Evolutionary conservation across 345 rosid genomes (phyloP).

Genomic region (Salix caprea): DNA sequence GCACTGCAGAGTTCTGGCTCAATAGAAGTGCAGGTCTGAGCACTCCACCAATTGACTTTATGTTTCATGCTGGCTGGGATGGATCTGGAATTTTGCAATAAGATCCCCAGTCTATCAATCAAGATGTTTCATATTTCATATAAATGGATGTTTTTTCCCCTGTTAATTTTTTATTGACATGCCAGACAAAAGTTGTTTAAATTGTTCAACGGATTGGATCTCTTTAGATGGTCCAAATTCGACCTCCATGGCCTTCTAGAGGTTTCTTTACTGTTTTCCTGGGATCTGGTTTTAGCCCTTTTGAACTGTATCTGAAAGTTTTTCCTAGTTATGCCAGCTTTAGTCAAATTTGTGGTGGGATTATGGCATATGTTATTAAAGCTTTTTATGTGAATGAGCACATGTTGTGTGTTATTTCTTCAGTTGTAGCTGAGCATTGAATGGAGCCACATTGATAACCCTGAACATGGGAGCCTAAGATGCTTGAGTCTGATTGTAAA

Average conservation of each 20-base stretch:
- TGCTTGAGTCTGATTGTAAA: not conserved
- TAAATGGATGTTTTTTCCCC: not conserved
- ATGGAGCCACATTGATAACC: not conserved
- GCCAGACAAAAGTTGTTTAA: not conserved
- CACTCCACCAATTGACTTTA: slow-evolving; percentile 17
- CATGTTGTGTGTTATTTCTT: not conserved
- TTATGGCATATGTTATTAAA: not conserved
- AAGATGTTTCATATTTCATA: not conserved
- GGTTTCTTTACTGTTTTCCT: not conserved
- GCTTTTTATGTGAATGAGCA: not conserved
- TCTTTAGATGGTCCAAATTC: not conserved
- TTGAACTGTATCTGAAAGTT: not conserved
- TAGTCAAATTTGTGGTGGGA: not conserved
- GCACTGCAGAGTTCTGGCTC: slow-evolving; percentile 63
- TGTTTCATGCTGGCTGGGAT: not conserved
- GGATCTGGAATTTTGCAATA: not conserved
- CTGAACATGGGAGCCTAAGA: not conserved
- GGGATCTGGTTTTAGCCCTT: not conserved
- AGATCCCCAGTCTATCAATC: not conserved
- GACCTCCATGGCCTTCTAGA: not conserved
- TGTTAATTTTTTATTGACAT: too few species aligned
- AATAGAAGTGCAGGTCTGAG: slow-evolving; percentile 78
- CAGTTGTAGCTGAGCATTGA: not conserved
- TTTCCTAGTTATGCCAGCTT: not conserved
- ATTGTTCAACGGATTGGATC: not conserved